A percentile compares a stretch with the other conserved stretches of the same genome.
Evolutionary conservation across 148 eudicot genomes (phyloP).

Genomic region (Bassia scoparia): DNA sequence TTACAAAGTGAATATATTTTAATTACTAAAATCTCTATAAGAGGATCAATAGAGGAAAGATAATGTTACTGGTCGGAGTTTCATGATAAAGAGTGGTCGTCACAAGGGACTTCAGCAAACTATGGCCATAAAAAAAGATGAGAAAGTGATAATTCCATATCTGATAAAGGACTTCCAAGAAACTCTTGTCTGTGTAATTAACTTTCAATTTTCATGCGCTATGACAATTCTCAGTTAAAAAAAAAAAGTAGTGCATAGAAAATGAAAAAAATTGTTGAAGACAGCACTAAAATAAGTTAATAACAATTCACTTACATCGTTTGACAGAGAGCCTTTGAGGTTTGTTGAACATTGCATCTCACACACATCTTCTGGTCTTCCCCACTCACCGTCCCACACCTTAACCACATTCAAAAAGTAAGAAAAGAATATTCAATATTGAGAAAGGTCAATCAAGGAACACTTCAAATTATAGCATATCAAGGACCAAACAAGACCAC

Average conservation of each 20-base stretch:
- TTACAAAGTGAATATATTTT: not conserved
- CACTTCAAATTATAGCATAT: not conserved
- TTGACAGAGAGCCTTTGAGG: constrained; percentile 17
- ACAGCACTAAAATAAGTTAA: not conserved
- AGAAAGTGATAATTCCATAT: not conserved
- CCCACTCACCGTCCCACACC: constrained; percentile 32
- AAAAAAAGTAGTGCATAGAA: too few relatives aligned
- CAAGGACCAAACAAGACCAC: not conserved
- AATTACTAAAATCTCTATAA: not conserved
- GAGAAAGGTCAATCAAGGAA: not conserved
- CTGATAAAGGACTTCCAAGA: too few relatives aligned
- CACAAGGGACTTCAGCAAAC: too few relatives aligned
- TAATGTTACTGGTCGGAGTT: too few relatives aligned
- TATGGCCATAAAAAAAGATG: not conserved
- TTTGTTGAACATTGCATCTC: constrained; percentile 27
- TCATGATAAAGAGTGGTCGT: too few relatives aligned
- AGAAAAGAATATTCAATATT: not conserved
- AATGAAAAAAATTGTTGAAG: not conserved
- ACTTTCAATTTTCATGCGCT: not conserved
- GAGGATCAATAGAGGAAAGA: not conserved
- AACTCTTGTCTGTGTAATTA: too few relatives aligned
- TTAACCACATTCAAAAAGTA: constrained; percentile 8
- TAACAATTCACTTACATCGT: constrained; percentile 25
- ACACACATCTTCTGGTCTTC: constrained; percentile 27
- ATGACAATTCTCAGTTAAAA: too few relatives aligned